Evolutionary conservation across 495 filamentous ascomycete species (phyloP), one percentile per base, ranked within the genome.

Genomic region (Talaromyces proteolyticus): DNA sequence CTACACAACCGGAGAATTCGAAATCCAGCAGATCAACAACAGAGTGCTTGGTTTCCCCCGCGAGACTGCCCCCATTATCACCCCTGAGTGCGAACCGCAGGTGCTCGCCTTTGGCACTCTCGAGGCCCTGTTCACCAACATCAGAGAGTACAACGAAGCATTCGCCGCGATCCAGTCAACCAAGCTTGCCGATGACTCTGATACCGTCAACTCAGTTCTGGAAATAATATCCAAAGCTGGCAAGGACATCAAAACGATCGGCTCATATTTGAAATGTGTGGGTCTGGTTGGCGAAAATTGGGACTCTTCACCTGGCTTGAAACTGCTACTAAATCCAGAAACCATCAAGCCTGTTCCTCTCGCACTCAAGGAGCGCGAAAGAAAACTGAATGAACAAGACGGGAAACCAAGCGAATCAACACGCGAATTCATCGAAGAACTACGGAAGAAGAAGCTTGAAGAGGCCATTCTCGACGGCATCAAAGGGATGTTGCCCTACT

Each of bases 401-500:
- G 14, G 23, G 25, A 40, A 38, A 42, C 16, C 23, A 17, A 47
- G 24, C 2, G 3, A 21, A n/a, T 3, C 23, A 49, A 10, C 4
- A n/a, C 14, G 14, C 14, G 29, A 36, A 4, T 14, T n/a, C n/a
- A 20, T 14, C 24, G 36, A 22, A 6, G 14, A 14, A 34, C 8
- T 4, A 2, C 8, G 29, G 14, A 34, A 34, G 14, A 14, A 34
- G 29, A 34, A 34, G 51, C 24, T 38, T 34, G 21, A 25, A 43
- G 44, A 42, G 20, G 38, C 45, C 42, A 48, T 46, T 43, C 16
- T 3, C 4, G 51, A 53, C 36, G 29, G 21, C 44, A 53, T 44
- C 40, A 48, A 36, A 19, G 34, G 38, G 25, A 46, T 40, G 44
- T 2, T 46, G 29, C 16, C 26, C 18, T 18, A 36, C n/a, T 45